These are phyloP conservation scores for Trichoderma guizhouense DNA, from an alignment of 2,329 filamentous ascomycete species.

Conservation along the genomic window DNA sequence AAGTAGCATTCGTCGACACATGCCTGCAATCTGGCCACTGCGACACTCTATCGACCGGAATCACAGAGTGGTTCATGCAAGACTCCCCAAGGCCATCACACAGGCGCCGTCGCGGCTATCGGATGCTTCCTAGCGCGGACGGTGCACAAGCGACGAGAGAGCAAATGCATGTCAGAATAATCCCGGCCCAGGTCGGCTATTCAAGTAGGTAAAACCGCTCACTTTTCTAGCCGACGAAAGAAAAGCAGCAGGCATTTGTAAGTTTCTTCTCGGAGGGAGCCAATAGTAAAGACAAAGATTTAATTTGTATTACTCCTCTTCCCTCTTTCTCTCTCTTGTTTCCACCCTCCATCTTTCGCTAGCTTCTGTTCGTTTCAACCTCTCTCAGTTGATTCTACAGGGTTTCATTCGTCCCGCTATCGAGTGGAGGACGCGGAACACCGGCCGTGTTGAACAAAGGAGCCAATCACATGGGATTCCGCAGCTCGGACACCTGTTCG, in stretches of 20 bases:
- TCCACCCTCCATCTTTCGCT: not conserved
- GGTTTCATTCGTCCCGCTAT: not conserved
- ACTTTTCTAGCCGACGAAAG: not conserved
- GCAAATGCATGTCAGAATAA: not conserved
- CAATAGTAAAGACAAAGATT: not conserved
- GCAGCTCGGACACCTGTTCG: not conserved
- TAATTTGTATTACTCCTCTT: not conserved
- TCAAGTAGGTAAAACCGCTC: not conserved
- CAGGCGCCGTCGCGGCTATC: conserved; percentile 16
- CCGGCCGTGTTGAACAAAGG: not conserved
- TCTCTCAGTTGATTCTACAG: not conserved
- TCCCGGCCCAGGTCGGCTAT: not conserved
- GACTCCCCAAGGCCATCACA: not conserved
- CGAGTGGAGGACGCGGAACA: not conserved
- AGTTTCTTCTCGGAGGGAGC: not conserved
- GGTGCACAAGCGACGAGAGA: not conserved
- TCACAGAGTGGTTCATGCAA: not conserved
- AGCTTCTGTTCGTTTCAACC: not conserved
- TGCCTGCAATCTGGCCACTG: not conserved
- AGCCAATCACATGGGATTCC: not conserved
- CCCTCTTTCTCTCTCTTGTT: not conserved
- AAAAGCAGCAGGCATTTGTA: not conserved
- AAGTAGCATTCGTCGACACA: not conserved
- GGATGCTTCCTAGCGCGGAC: conserved; percentile 9
- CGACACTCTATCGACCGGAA: not conserved